Evolutionary conservation across 75 land plant species (phyloP).

Genomic region (Cryptomeria japonica): DNA sequence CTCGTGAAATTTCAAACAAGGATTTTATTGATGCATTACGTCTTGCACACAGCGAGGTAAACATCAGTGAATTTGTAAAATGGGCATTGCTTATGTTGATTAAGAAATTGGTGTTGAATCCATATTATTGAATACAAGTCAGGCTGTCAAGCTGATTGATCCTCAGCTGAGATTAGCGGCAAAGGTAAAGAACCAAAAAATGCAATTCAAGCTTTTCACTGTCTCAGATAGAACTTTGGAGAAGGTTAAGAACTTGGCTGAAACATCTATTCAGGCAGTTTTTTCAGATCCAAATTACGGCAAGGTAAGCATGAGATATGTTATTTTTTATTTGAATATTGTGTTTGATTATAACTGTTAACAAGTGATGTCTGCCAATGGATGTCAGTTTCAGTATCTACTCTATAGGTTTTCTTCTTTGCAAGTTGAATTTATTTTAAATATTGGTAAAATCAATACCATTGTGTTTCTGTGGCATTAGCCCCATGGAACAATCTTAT

Average conservation of each 20-base stretch:
- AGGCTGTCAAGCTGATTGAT: constrained; percentile 87
- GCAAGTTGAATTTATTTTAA: background rate
- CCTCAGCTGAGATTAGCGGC: constrained; percentile 82
- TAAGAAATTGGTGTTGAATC: background rate
- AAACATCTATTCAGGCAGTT: constrained; percentile 62
- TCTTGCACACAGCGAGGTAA: constrained; percentile 86
- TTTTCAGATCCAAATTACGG: constrained; percentile 86
- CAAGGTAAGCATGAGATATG: constrained; percentile 43
- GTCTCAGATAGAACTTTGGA: constrained; percentile 56
- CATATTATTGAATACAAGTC: constrained; percentile 13
- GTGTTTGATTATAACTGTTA: background rate
- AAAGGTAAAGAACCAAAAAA: constrained; percentile 73
- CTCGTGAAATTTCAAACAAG: constrained; percentile 86
- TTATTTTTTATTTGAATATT: background rate
- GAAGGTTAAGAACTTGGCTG: constrained; percentile 58
- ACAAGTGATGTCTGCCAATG: background rate
- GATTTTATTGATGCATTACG: constrained; percentile 77
- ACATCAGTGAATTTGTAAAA: background rate
- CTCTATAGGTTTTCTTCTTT: background rate
- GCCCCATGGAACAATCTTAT: background rate
- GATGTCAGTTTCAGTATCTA: background rate
- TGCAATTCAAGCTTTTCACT: constrained; percentile 63
- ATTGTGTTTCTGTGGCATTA: background rate
- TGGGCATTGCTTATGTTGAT: background rate
- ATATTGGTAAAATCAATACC: background rate